Evolutionary conservation across 2,329 filamentous ascomycete species (phyloP).

Genomic region (Trichophyton simii): DNA sequence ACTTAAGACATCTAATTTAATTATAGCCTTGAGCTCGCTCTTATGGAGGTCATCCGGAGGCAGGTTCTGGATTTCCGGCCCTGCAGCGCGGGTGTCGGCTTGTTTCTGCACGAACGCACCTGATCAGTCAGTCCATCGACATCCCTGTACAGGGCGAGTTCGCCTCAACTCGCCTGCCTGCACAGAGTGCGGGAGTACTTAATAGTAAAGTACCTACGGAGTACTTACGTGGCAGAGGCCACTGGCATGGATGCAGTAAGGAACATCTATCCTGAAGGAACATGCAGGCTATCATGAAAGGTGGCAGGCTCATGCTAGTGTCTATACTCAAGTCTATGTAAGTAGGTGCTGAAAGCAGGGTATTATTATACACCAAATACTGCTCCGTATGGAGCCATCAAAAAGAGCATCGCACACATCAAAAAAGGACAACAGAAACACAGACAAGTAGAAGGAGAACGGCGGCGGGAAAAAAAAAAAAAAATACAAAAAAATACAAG

Average conservation of each 20-base stretch:
- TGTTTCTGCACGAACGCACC: neutral
- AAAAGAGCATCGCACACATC: too few relatives aligned
- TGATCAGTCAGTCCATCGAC: neutral
- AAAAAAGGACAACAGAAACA: neutral
- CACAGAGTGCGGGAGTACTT: too few relatives aligned
- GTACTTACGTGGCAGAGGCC: too few relatives aligned
- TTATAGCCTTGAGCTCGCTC: neutral
- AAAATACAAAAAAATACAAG: neutral
- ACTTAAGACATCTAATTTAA: constrained; percentile 1
- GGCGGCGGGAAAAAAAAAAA: neutral
- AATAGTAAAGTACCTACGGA: too few relatives aligned
- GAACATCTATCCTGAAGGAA: too few relatives aligned
- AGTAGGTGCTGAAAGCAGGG: too few relatives aligned
- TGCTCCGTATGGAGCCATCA: too few relatives aligned
- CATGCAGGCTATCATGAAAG: too few relatives aligned
- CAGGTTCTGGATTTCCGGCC: neutral
- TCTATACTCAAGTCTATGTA: too few relatives aligned
- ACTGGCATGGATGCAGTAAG: too few relatives aligned
- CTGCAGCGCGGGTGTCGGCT: neutral
- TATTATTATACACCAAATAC: too few relatives aligned
- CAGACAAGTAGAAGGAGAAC: neutral
- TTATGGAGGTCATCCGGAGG: neutral
- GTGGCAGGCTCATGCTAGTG: too few relatives aligned
- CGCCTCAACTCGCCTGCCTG: neutral
- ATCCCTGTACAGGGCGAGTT: neutral